Evolutionary conservation across 768 basidiomycete genomes (phyloP).

Genomic region (Lactarius pseudohatsudake): DNA sequence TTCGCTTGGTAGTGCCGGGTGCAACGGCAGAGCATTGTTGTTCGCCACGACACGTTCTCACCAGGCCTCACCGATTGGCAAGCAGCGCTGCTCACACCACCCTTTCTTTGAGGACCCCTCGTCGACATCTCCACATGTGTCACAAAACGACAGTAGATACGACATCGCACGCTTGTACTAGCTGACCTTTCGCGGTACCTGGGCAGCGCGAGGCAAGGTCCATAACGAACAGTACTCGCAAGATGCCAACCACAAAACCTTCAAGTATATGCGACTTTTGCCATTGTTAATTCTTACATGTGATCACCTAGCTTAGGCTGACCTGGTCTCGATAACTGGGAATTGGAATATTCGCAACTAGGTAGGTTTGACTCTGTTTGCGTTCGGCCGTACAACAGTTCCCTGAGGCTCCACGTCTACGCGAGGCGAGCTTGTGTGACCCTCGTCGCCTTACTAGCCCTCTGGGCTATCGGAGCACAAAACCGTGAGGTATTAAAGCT

Average conservation of each 20-base stretch:
- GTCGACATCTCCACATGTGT: neutral
- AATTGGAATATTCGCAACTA: no score
- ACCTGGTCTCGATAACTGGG: no score
- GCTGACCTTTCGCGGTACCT: constrained; percentile 58
- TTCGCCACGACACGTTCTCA: constrained; percentile 51
- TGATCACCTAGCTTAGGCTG: no score
- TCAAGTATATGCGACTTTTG: constrained; percentile 53
- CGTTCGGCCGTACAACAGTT: neutral
- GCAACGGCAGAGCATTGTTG: neutral
- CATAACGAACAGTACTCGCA: constrained; percentile 59
- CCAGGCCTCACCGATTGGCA: constrained; percentile 47
- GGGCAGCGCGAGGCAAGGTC: constrained; percentile 56
- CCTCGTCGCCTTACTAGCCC: no score
- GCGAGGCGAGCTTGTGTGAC: no score
- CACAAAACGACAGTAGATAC: constrained; percentile 6
- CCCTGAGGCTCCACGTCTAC: no score
- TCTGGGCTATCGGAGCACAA: no score
- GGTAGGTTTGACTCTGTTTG: no score
- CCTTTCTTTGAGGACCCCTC: neutral
- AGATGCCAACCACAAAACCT: constrained; percentile 38
- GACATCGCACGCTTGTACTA: constrained; percentile 43
- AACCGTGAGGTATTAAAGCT: no score
- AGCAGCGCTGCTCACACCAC: constrained; percentile 55
- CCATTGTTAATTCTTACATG: neutral
- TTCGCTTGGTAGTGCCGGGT: neutral